Evolutionary conservation across 495 filamentous ascomycete species (phyloP).

Genomic region (Parathielavia hyrcaniae): DNA sequence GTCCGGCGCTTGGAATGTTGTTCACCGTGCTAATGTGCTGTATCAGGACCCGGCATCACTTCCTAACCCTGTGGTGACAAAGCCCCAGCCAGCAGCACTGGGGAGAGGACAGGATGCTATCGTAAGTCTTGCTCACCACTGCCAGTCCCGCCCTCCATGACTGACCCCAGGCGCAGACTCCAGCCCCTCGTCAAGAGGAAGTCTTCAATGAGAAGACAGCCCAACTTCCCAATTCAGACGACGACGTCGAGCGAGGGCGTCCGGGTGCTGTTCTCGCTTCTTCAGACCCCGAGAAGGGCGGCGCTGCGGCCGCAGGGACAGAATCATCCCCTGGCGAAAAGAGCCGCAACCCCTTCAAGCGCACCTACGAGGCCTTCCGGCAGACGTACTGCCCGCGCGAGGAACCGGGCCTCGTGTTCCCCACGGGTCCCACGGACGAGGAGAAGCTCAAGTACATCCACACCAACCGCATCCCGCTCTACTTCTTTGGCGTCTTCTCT

Average conservation of each 20-base stretch:
- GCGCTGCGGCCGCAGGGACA: background rate
- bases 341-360: slow-evolving; percentile 17
- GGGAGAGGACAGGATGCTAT: background rate
- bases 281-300: slow-evolving; percentile 16
- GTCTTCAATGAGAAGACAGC: slow-evolving; percentile 22
- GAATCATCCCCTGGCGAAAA: slow-evolving; percentile 1
- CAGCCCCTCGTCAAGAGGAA: slow-evolving; percentile 14
- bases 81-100: background rate
- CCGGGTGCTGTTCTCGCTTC: background rate
- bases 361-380: slow-evolving; percentile 20
- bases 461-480: slow-evolving; percentile 32
- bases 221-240: slow-evolving; percentile 5
- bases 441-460: slow-evolving; percentile 29
- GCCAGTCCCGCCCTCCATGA: too few relatives aligned
- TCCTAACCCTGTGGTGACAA: background rate
- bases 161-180: slow-evolving; percentile 10
- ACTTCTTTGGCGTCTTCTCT: slow-evolving; percentile 31
- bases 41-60: slow-evolving; percentile 4
- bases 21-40: slow-evolving; percentile 8
- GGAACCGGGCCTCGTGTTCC: slow-evolving; percentile 28
- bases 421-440: slow-evolving; percentile 28
- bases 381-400: slow-evolving; percentile 30
- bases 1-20: background rate
- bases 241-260: slow-evolving; percentile 14
- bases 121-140: background rate